Conservation (phyloP, 805 yeast genomes). For the Myxozyma mucilagina region DNA sequence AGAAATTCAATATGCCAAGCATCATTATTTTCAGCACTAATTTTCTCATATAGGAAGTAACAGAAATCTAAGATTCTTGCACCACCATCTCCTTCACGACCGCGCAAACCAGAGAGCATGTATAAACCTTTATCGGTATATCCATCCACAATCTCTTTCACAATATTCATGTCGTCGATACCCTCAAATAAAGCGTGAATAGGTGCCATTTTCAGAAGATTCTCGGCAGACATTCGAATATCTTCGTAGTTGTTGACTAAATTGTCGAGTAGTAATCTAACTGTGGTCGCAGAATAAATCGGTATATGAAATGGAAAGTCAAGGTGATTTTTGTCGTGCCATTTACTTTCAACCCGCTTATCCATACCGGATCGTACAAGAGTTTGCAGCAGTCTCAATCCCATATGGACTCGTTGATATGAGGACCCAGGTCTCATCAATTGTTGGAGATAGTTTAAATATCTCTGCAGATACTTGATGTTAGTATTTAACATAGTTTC, state of each 20-base stretch:
- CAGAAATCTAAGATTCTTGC: constrained; percentile 64
- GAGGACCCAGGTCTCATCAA: constrained; percentile 58
- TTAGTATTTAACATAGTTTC: constrained; percentile 9
- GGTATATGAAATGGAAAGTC: constrained; percentile 52
- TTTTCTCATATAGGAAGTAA: constrained; percentile 39
- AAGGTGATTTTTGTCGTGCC: constrained; percentile 48
- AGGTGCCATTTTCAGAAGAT: constrained; percentile 52
- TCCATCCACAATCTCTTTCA: constrained; percentile 30
- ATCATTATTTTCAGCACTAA: constrained; percentile 34
- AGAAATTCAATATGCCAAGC: constrained; percentile 37
- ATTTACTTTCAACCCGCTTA: constrained; percentile 42
- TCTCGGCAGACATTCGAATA: constrained; percentile 56
- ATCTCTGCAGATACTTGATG: constrained; percentile 45
- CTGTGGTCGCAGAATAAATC: constrained; percentile 45
- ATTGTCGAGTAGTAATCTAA: constrained; percentile 58
- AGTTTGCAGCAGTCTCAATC: constrained; percentile 50
- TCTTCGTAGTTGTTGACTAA: constrained; percentile 76
- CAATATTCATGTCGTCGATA: constrained; percentile 21
- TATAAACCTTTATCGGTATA: constrained; percentile 35
- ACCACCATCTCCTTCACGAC: constrained; percentile 76
- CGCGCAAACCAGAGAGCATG: constrained; percentile 44
- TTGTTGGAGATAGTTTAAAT: constrained; percentile 43
- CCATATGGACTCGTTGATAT: constrained; percentile 53
- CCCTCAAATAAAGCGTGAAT: constrained; percentile 32
- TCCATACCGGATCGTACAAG: constrained; percentile 62